Conservation (phyloP, 306 rosid species). For the Acacia acuminata region DNA sequence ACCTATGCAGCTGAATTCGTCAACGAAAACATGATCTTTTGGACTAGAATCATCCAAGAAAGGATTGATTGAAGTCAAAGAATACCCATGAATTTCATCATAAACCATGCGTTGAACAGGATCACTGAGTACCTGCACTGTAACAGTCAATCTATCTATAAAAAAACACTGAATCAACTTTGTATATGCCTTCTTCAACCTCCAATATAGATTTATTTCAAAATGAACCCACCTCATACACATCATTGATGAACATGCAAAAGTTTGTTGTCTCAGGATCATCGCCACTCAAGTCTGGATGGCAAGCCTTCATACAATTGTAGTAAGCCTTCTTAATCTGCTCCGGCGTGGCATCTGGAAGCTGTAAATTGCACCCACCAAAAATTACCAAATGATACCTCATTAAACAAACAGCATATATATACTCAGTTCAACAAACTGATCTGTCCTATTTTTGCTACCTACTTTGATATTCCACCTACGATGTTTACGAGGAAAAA, state of each 20-base stretch:
- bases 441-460: not conserved
- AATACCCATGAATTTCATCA: conserved; percentile 93
- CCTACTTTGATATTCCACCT: not conserved
- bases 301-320: conserved; percentile 96
- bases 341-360: conserved; percentile 85
- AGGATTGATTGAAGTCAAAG: conserved; percentile 84
- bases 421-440: not conserved
- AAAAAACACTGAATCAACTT: conserved; percentile 4
- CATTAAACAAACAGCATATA: not conserved
- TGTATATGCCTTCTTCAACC: conserved; percentile 11
- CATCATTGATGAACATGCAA: conserved; percentile 90
- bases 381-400: conserved; percentile 21
- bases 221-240: conserved; percentile 66
- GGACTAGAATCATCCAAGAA: conserved; percentile 63
- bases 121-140: conserved; percentile 91
- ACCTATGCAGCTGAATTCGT: conserved; percentile 98
- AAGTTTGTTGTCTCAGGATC: conserved; percentile 79
- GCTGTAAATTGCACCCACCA: conserved; percentile 45
- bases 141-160: conserved; percentile 38
- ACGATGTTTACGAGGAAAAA: not conserved
- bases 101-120: conserved; percentile 94
- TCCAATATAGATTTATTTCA: conserved; percentile 17
- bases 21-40: conserved; percentile 86
- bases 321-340: conserved; percentile 91
- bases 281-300: conserved; percentile 92